Conservation (phyloP, 495 filamentous ascomycete species). For the Hypoxylon intermedium region DNA sequence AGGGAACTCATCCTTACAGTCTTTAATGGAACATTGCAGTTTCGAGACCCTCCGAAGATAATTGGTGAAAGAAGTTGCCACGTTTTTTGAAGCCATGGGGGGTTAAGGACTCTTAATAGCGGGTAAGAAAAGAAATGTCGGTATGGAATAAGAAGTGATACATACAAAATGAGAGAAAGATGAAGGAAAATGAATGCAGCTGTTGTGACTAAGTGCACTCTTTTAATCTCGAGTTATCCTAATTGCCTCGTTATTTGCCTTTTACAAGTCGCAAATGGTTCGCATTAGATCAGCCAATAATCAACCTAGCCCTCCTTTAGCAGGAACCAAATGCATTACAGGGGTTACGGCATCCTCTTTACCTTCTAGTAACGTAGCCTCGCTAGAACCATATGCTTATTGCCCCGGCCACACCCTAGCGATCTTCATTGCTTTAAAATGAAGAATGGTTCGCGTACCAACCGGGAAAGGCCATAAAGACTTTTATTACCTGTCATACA, state of each 20-base stretch:
- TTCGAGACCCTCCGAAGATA: constrained; percentile 35
- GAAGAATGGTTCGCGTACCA: neutral
- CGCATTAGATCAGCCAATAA: neutral
- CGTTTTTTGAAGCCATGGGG: neutral
- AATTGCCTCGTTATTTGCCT: neutral
- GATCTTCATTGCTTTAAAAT: neutral
- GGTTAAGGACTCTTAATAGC: neutral
- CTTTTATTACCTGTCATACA: neutral
- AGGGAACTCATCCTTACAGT: constrained; percentile 25
- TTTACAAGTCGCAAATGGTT: neutral
- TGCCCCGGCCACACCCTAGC: neutral
- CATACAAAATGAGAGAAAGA: neutral
- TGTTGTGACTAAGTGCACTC: neutral
- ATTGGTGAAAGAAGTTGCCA: constrained; percentile 36
- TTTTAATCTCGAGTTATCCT: neutral
- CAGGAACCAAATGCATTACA: neutral
- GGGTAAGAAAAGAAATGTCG: neutral
- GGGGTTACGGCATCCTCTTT: neutral
- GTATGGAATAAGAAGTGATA: neutral
- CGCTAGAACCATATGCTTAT: neutral
- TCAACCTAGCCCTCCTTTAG: neutral
- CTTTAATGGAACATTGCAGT: constrained; percentile 19
- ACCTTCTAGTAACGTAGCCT: neutral
- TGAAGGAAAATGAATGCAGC: neutral
- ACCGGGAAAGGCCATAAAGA: neutral